phyloP scores from a whole-genome alignment of 306 rosid species.

The Spatholobus suberectus region DNA sequence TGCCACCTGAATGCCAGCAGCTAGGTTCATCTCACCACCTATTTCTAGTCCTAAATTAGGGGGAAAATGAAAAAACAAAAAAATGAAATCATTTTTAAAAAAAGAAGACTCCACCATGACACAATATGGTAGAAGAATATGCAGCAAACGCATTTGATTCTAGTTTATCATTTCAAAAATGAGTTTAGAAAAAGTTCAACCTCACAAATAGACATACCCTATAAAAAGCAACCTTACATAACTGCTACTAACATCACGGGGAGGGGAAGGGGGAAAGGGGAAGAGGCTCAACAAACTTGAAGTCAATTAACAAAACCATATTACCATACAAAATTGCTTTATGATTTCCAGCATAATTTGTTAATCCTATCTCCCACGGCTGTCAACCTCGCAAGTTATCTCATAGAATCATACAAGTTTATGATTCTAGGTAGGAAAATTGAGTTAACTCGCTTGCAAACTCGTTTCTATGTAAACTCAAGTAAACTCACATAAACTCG shows the following conservation, averaged over 20 bases:
- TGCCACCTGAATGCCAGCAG: constrained; percentile 96
- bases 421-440: not conserved
- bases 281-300: not conserved
- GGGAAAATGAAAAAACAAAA: not conserved
- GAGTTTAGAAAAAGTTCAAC: constrained; percentile 4
- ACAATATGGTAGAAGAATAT: constrained; percentile 20
- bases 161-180: not conserved
- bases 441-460: not conserved
- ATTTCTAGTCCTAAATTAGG: constrained; percentile 73
- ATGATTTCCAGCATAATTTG: constrained; percentile 1
- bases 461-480: not conserved
- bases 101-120: not conserved
- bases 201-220: not conserved
- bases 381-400: not conserved
- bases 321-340: not conserved
- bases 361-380: not conserved
- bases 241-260: constrained; percentile 31
- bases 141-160: constrained; percentile 7
- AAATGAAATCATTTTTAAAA: constrained; percentile 9
- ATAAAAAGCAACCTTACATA: not conserved
- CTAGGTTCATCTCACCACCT: constrained; percentile 96
- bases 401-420: not conserved
- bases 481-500: not conserved
- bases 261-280: too few species aligned
- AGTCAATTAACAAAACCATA: not conserved